These are phyloP conservation scores for Didymella lethalis DNA, from an alignment of 2,329 filamentous ascomycete genomes.

Conservation along the genomic window DNA sequence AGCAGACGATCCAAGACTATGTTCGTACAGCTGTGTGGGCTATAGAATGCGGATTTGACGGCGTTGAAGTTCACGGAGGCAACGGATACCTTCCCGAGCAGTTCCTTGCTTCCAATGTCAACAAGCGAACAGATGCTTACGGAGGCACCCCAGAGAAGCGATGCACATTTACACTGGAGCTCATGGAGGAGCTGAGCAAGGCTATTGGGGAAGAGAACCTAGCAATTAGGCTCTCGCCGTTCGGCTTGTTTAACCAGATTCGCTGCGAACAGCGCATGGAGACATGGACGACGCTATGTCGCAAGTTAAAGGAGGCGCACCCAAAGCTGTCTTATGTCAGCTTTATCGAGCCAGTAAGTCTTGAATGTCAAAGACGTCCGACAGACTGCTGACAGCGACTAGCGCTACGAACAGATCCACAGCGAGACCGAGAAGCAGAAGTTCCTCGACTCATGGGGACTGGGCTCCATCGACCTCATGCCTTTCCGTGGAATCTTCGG, in stretches of 20 bases:
- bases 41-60: constrained; percentile 64
- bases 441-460: constrained; percentile 59
- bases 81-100: constrained; percentile 63
- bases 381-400: constrained; percentile 41
- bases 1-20: constrained; percentile 52
- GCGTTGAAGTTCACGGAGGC: constrained; percentile 59
- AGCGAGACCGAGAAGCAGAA: constrained; percentile 58
- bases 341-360: constrained; percentile 60
- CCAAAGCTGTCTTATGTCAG: constrained; percentile 62
- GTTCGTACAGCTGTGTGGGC: constrained; percentile 59
- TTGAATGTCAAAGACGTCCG: not conserved
- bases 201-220: constrained; percentile 40
- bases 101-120: constrained; percentile 58
- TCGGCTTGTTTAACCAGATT: constrained; percentile 62
- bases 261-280: constrained; percentile 61
- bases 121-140: constrained; percentile 59
- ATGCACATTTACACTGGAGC: constrained; percentile 63
- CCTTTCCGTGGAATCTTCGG: constrained; percentile 61
- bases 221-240: constrained; percentile 40
- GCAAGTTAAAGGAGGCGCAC: constrained; percentile 55
- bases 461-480: constrained; percentile 56
- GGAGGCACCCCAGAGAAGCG: constrained; percentile 60
- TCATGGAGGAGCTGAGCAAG: constrained; percentile 48
- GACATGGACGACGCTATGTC: constrained; percentile 62
- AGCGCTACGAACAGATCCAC: constrained; percentile 62